Evolutionary conservation across 2,329 filamentous ascomycete genomes (phyloP).

Genomic region (Neoarthrinium moseri): DNA sequence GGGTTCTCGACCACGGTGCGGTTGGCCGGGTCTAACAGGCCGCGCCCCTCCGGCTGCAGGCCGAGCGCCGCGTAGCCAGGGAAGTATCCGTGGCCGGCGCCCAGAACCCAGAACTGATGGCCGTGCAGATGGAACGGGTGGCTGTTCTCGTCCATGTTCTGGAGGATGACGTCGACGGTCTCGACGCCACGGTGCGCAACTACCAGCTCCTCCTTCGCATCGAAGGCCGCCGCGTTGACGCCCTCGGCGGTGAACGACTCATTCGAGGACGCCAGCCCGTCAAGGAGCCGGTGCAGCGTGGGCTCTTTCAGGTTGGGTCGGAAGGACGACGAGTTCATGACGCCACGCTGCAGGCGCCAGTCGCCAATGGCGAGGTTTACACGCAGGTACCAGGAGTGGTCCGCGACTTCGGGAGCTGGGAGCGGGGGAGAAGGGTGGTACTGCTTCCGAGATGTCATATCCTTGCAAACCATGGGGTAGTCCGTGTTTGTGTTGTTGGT

Average conservation of each 20-base stretch:
- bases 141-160: conserved; percentile 60
- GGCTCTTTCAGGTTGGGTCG: conserved; percentile 46
- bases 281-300: conserved; percentile 47
- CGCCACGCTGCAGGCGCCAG: conserved; percentile 57
- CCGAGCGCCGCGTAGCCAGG: conserved; percentile 39
- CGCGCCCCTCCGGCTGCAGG: conserved; percentile 29
- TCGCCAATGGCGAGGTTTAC: conserved; percentile 59
- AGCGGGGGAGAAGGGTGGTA: conserved; percentile 43
- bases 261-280: conserved; percentile 40
- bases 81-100: conserved; percentile 63
- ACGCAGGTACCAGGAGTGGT: conserved; percentile 53
- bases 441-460: conserved; percentile 42
- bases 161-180: conserved; percentile 58
- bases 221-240: conserved; percentile 47
- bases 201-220: conserved; percentile 45
- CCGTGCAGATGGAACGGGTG: conserved; percentile 70
- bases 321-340: conserved; percentile 57
- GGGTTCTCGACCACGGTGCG: conserved; percentile 34
- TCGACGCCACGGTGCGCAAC: conserved; percentile 49
- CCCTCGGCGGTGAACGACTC: conserved; percentile 50
- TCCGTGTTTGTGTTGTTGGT: conserved; percentile 32
- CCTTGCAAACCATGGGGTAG: conserved; percentile 43
- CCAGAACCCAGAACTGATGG: conserved; percentile 54
- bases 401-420: conserved; percentile 43
- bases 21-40: conserved; percentile 34